A percentile compares a stretch with the other conserved stretches of the same genome.
These are phyloP conservation scores for Penicillium occitanis DNA, from an alignment of 2,329 filamentous ascomycete species.

Conservation along the genomic window DNA sequence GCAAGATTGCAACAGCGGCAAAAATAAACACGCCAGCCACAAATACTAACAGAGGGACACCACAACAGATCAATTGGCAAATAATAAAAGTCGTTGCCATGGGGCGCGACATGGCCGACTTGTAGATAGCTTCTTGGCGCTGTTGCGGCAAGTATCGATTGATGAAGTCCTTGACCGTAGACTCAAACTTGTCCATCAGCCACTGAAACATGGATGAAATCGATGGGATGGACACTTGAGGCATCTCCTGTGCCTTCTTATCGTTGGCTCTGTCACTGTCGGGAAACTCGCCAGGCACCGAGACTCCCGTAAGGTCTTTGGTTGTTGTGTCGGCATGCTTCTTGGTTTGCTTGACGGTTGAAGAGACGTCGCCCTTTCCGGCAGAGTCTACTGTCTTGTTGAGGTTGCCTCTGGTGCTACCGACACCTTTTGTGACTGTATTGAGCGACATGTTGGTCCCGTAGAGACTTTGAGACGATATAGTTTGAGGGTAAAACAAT, in stretches of 20 bases:
- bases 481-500: not conserved
- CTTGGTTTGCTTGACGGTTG: slow-evolving; percentile 22
- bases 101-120: slow-evolving; percentile 31
- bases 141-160: slow-evolving; percentile 30
- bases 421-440: slow-evolving; percentile 27
- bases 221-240: slow-evolving; percentile 25
- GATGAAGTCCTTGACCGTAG: slow-evolving; percentile 27
- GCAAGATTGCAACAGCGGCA: slow-evolving; percentile 32
- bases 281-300: slow-evolving; percentile 32
- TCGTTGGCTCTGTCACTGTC: slow-evolving; percentile 22
- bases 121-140: slow-evolving; percentile 31
- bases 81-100: slow-evolving; percentile 35
- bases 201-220: slow-evolving; percentile 26
- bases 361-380: slow-evolving; percentile 24
- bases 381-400: slow-evolving; percentile 24
- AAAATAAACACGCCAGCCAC: slow-evolving; percentile 35
- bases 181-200: slow-evolving; percentile 32
- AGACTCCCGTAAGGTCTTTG: slow-evolving; percentile 24
- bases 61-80: slow-evolving; percentile 37
- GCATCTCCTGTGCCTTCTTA: slow-evolving; percentile 23
- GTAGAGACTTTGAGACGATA: not conserved
- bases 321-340: slow-evolving; percentile 25
- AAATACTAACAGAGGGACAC: slow-evolving; percentile 36
- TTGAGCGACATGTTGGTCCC: slow-evolving; percentile 29
- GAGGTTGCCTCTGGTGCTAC: slow-evolving; percentile 23